Conservation (phyloP, 2,329 filamentous ascomycete genomes). For the Hypoxylon sp. region DNA sequence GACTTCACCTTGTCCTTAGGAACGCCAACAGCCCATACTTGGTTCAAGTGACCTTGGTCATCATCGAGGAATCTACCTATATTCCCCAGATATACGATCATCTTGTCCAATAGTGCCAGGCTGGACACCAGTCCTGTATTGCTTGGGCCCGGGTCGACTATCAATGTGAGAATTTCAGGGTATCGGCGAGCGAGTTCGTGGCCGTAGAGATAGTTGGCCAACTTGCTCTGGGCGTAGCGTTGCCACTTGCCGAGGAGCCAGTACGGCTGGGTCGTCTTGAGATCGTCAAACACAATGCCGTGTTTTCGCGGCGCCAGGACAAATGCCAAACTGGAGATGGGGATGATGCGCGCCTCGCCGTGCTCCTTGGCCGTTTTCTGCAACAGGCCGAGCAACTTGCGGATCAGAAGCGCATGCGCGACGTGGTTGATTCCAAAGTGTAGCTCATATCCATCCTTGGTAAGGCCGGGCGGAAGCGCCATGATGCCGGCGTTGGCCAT, state of each 20-base stretch:
- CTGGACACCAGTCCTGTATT: slow-evolving; percentile 47
- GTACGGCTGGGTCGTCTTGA: slow-evolving; percentile 30
- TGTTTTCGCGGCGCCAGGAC: slow-evolving; percentile 15
- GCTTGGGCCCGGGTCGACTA: slow-evolving; percentile 53
- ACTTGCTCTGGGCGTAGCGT: slow-evolving; percentile 57
- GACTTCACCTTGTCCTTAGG: slow-evolving; percentile 45
- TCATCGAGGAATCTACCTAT: slow-evolving; percentile 32
- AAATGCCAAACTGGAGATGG: slow-evolving; percentile 28
- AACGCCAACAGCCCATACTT: slow-evolving; percentile 58
- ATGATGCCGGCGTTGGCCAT: slow-evolving; percentile 62
- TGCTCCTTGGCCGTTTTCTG: slow-evolving; percentile 27
- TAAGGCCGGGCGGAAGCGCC: slow-evolving; percentile 53
- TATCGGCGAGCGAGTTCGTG: slow-evolving; percentile 52
- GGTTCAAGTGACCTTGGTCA: slow-evolving; percentile 57
- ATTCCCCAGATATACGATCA: slow-evolving; percentile 41
- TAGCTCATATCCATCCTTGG: slow-evolving; percentile 60
- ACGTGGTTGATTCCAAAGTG: slow-evolving; percentile 62
- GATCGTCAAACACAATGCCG: slow-evolving; percentile 39
- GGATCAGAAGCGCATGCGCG: slow-evolving; percentile 59
- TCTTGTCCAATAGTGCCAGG: slow-evolving; percentile 37
- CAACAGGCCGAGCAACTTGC: slow-evolving; percentile 37
- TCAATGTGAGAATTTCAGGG: slow-evolving; percentile 48
- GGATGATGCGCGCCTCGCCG: slow-evolving; percentile 37
- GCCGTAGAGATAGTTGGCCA: slow-evolving; percentile 55
- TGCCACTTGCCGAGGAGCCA: slow-evolving; percentile 35